Base-by-base conservation (phyloP, 305 asterid genomes). In the Fraxinus sp. region DNA sequence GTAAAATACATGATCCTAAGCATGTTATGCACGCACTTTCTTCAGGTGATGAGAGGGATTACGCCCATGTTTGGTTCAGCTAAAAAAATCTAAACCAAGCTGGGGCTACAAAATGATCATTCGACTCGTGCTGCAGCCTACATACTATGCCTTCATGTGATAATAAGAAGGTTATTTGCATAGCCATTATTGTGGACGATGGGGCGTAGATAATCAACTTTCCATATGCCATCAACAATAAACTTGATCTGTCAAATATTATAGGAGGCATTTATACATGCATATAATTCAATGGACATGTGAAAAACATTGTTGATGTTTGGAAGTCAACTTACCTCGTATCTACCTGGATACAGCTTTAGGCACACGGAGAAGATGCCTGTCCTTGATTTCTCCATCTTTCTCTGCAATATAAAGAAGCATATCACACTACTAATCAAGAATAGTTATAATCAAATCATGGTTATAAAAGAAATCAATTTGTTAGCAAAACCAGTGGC, bases 191-290 rank as follows among this genome's bases (percentile, higher is more conserved):
- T 91, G 82, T 86, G 71, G 75, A 90, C 88, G 5, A 86, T 82
- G 46, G 98, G 97, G 78, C 97, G 93, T 75, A 94, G 90, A 35
- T 94, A 95, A 86, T 96, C 99, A 46, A 89, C 82, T 88, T 82
- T 90, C 99, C 99, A 96, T 84, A 74, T 55, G 73, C 99, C 99
- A 81, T 96, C 98, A 77, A 96, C 98, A 82, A 96, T 90, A 72
- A 94, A 96, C 87, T 96, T 96, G 86, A 96, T 93, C 99, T 94
- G 96, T 84, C 87, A 37, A 62, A 74, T 44, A 57, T 77, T 72
- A 35, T 57, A 79, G 18, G 39, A 28, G 37, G 75, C 75, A 10
- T 68, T 68, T 26, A 26, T 28, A 28, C 4, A 49, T 37, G 41
- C 66, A 28, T 68, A 11, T 68, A 11, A 41, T 28, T 68, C 74